Base-by-base conservation (phyloP, 2,329 filamentous ascomycete species). In the Epicoccum sorghinum region DNA sequence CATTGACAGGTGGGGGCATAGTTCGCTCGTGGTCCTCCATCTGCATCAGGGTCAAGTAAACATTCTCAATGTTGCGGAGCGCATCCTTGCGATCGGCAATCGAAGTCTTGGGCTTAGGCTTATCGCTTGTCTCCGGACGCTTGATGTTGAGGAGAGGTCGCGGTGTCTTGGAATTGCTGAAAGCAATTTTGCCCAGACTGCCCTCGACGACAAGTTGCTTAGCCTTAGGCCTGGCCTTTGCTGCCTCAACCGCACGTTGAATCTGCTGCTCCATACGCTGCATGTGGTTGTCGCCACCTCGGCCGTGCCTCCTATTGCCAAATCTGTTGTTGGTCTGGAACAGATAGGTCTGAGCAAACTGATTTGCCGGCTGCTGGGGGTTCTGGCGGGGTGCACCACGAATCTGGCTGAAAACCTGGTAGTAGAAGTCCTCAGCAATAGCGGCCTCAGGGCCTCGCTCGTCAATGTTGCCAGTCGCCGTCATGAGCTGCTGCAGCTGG, bases 191-290 rank as follows among this genome's bases (percentile, higher is more conserved):
- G 62, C 95, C 95, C 44, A 99, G 79, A 69, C 92, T 97, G 24
- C 95, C 95, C 71, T 97, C 93, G 55, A 99, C 93, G 18, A 98
- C 93, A 7, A 99, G 83, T 73, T 97, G 93, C 69, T 96, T 96
- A 71, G 96, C 97, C 82, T 99, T 99, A 10, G 95, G 95, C 76
- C 96, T 93, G 56, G 92, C 91, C 79, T 98, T 99, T 47, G 95
- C 95, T 1, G 95, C 95, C 71, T 99, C 95, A 0, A 99, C 95
- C 23, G 95, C 95, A 52, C 95, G 88, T 73, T 97, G 93, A 10
- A 99, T 96, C 75, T 99, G 95, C 76, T 99, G 95, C 75, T 99
- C 93, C 95, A 99, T 99, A 50, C 95, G 89, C 74, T 98, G 95
- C 79, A 98, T 91, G 70, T 99, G 95, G 72, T 97, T 99, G 74